A percentile compares a stretch with the other conserved stretches of the same genome.
Evolutionary conservation across 1,284 basidiomycete genomes (phyloP).

Genomic region (Rhodotorula sp.): DNA sequence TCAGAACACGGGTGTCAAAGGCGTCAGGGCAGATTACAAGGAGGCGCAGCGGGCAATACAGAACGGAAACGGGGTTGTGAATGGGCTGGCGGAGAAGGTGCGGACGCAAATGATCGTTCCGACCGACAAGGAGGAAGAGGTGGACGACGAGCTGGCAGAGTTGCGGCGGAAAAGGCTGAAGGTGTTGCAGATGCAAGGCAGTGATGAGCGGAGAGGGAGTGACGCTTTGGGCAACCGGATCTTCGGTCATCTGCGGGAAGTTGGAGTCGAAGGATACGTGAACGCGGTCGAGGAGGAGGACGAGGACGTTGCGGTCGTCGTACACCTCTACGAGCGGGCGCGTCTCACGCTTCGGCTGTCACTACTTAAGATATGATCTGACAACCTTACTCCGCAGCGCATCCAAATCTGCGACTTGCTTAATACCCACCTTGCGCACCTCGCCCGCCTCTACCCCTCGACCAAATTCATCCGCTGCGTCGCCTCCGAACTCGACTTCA

Average conservation of each 20-base stretch:
- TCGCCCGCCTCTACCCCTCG: constrained; percentile 67
- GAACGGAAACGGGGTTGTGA: background rate
- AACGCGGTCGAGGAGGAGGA: constrained; percentile 65
- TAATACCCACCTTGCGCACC: constrained; percentile 64
- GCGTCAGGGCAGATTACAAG: constrained; percentile 42
- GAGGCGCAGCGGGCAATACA: constrained; percentile 13
- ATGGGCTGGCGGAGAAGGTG: background rate
- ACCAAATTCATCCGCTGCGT: constrained; percentile 76
- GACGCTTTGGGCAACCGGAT: constrained; percentile 35
- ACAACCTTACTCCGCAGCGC: constrained; percentile 21
- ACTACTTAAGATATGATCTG: background rate
- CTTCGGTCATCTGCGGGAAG: constrained; percentile 78
- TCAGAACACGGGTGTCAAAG: constrained; percentile 45
- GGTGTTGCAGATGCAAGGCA: constrained; percentile 34
- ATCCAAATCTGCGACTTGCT: constrained; percentile 59
- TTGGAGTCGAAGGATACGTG: constrained; percentile 70
- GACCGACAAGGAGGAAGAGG: constrained; percentile 2
- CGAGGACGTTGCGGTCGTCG: constrained; percentile 67
- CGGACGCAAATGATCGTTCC: constrained; percentile 16
- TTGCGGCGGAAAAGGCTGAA: constrained; percentile 33
- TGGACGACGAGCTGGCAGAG: constrained; percentile 25
- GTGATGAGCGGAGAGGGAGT: constrained; percentile 17
- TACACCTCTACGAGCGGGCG: constrained; percentile 80
- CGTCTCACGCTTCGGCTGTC: constrained; percentile 44
- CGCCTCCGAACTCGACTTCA: constrained; percentile 73